Evolutionary conservation across 345 rosid genomes (phyloP), one percentile per base, ranked within the genome.

Genomic region (Pistacia integerrima): DNA sequence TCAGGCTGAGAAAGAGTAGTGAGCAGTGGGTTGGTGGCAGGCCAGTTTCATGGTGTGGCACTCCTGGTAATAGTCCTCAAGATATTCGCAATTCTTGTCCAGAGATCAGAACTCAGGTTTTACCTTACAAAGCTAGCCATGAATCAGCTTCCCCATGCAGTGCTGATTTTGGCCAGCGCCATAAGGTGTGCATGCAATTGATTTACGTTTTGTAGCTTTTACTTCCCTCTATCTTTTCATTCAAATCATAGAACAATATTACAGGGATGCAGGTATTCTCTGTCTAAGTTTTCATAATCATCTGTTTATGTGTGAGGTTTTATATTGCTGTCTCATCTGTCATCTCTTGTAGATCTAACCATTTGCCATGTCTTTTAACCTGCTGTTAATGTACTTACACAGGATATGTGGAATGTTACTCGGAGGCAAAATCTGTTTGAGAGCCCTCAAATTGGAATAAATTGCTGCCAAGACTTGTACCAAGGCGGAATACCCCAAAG

Each of bases 51-150:
- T 72, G 81, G 84, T 73, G 68, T 7, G 81, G 85, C 76, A 70
- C 82, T 18, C 84, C 86, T 75, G 77, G 67, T 63, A 82, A 77
- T 64, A 77, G 66, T 80, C 80, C 82, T 33, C 85, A 71, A 83
- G 91, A 72, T 69, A 64, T 82, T 61, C 61, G 33, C 70, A 44
- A 74, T 79, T 89, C 98, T 48, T 84, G 84, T 84, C 91, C 86
- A 67, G 92, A 81, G 76, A 81, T 84, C 67, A 75, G 65, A 33
- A 79, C 78, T 64, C 80, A 38, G 78, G 48, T 82, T 80, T 83
- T 89, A 62, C 85, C 87, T 69, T 73, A 68, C 69, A 48, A 16
- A 33, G 82, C 79, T 73, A 74, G 82, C 52, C 68, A 52, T 81
- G 66, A 79, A 33, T 78, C 80, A 73, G 65, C 86, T 76, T 67